Percentiles rank a stretch among this genome's conserved stretches.
Conservation (phyloP, 495 filamentous ascomycete species). For the Podospora australis region DNA sequence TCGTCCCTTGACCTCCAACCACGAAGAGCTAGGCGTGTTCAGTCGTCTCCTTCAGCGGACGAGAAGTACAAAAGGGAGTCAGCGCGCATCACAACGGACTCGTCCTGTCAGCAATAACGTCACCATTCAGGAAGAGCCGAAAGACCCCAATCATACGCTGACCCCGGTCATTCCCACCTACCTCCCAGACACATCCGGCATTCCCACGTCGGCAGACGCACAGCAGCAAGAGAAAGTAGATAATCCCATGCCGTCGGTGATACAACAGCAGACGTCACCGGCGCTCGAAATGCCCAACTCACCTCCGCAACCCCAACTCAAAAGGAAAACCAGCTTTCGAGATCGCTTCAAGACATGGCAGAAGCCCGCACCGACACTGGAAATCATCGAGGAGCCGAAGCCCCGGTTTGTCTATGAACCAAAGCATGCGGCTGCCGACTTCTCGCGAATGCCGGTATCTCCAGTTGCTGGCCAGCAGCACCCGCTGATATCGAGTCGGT, state of each 20-base stretch:
- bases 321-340: conserved; percentile 19
- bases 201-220: not conserved
- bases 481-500: too few species aligned
- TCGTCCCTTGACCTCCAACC: conserved; percentile 10
- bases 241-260: not conserved
- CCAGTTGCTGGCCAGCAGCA: not conserved
- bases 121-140: not conserved
- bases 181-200: not conserved
- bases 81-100: not conserved
- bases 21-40: conserved; percentile 5
- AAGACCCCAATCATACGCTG: not conserved
- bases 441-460: conserved; percentile 15
- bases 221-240: not conserved
- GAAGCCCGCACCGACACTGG: conserved; percentile 1
- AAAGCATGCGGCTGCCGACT: conserved; percentile 27
- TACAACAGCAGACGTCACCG: not conserved
- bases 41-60: conserved; percentile 10
- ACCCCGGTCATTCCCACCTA: not conserved
- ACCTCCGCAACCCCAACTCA: conserved; percentile 16
- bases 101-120: not conserved
- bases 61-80: conserved; percentile 4
- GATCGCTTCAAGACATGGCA: conserved; percentile 21
- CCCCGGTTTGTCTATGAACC: conserved; percentile 21
- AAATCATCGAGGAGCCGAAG: conserved; percentile 11
- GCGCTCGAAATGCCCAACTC: conserved; percentile 9